These are phyloP conservation scores for Podospora anserina DNA, from an alignment of 495 filamentous ascomycete genomes.

Conservation along the genomic window DNA sequence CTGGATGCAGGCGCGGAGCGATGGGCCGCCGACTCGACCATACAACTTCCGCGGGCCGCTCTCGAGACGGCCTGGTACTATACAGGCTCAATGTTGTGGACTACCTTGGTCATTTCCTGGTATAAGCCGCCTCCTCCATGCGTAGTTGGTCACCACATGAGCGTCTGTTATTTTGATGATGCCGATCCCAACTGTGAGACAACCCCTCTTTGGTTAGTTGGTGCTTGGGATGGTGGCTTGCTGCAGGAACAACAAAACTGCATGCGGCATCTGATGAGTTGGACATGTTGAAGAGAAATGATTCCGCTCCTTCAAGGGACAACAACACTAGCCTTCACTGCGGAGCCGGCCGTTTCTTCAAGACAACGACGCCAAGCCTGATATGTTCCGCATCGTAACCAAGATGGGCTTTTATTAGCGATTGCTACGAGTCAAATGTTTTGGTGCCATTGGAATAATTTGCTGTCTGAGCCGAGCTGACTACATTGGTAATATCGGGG, in stretches of 20 bases:
- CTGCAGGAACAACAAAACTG: constrained; percentile 2
- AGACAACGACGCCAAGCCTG: constrained; percentile 11
- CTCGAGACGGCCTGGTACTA: constrained; percentile 4
- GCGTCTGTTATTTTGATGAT: neutral
- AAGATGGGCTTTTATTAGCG: neutral
- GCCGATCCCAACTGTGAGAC: constrained; percentile 10
- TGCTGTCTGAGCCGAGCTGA: neutral
- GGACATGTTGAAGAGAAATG: constrained; percentile 2
- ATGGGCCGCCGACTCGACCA: constrained; percentile 4
- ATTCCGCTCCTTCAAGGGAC: constrained; percentile 16
- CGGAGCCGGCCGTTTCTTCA: constrained; percentile 6
- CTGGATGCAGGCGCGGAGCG: constrained; percentile 15
- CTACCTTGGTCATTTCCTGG: constrained; percentile 1
- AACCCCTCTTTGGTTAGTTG: constrained; percentile 2
- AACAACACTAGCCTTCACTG: constrained; percentile 6
- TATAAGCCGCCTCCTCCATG: constrained; percentile 5
- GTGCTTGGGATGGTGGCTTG: constrained; percentile 2
- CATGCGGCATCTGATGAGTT: neutral
- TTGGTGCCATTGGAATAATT: neutral
- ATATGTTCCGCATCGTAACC: constrained; percentile 2
- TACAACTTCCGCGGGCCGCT: neutral
- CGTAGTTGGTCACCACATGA: neutral
- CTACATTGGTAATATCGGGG: neutral
- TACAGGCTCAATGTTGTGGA: constrained; percentile 17
- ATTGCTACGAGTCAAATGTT: neutral